Evolutionary conservation across 192 early-diverging fungal genomes (phyloP).

Genomic region (Coemansia sp.): DNA sequence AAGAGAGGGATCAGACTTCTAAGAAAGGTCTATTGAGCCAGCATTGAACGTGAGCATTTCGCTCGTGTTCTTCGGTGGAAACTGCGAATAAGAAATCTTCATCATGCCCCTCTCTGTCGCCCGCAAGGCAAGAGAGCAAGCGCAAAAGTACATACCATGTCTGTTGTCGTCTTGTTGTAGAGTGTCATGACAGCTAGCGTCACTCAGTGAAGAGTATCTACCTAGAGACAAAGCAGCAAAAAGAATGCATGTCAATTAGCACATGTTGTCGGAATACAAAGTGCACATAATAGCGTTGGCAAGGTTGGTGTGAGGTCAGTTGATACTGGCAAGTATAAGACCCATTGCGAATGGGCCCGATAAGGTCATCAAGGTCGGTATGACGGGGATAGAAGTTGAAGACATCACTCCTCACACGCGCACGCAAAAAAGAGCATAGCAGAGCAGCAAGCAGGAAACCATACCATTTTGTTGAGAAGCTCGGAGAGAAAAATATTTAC

Average conservation of each 20-base stretch:
- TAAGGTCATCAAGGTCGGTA: constrained; percentile 50
- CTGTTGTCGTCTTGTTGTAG: not conserved
- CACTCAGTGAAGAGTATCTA: not conserved
- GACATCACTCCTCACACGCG: constrained; percentile 35
- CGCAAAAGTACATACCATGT: constrained; percentile 2
- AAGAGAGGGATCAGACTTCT: constrained; percentile 47
- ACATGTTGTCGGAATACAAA: not conserved
- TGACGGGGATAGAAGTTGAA: constrained; percentile 44
- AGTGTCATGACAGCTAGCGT: not conserved
- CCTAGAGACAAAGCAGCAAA: not conserved
- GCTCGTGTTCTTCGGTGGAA: constrained; percentile 47
- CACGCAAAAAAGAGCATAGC: not conserved
- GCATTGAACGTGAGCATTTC: constrained; percentile 23
- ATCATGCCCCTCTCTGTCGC: constrained; percentile 25
- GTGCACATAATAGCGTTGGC: not conserved
- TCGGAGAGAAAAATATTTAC: constrained; percentile 3
- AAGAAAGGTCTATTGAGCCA: constrained; percentile 47
- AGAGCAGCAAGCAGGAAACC: not conserved
- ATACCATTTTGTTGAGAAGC: not conserved
- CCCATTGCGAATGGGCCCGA: constrained; percentile 51
- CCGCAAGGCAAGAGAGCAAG: not conserved
- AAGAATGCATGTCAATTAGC: not conserved
- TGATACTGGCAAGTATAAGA: constrained; percentile 55
- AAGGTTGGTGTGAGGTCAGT: constrained; percentile 19
- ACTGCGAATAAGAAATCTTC: constrained; percentile 46